Base-by-base conservation (phyloP, 352 stramenopile species). In the Globisporangium canariense region DNA sequence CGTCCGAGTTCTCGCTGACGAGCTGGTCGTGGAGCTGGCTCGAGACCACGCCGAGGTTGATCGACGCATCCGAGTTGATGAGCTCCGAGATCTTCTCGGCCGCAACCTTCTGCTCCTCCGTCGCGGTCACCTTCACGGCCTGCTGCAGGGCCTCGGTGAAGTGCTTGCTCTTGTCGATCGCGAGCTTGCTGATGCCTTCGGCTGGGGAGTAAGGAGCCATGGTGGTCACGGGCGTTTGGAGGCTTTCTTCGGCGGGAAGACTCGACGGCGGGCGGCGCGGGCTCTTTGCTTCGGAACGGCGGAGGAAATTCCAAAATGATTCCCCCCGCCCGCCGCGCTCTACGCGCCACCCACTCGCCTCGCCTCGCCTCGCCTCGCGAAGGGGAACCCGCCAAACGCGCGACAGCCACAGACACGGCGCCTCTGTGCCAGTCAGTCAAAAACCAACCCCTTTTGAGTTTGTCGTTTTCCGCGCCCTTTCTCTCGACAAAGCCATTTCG, bases 121-220 rank as follows among this genome's bases (percentile, higher is more conserved):
- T 69, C 54, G 74, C 75, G 66, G 70, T 71, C 54, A 67, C 69
- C 71, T 85, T 84, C 63, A 93, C 79, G 36, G 87, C 84, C 77
- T 95, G 79, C 71, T 90, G 77, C 52, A 94, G 70, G 47, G 87
- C 87, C 56, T 92, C 81, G 32, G 83, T 92, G 70, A 96, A 96
- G 79, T 94, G 87, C 79, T 96, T 94, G 81, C 83, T 96, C 79
- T 93, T 88, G 80, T 93, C 86, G 63, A 93, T 91, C 22, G 79
- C 84, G 64, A 95, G 79, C 74, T 92, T 86, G 79, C 73, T 91
- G 66, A 91, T 89, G 72, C 79, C 83, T 74, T 89, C 85, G 65
- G 78, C 83, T 45, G 85, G 85, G 67, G 83, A 84, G 79, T 90
- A 92, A 63, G 86, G 86, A 76, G 86, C 86, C 86, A 94, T 93